phyloP scores from a whole-genome alignment of 441 rosid genomes.

The Lepidium campestre region DNA sequence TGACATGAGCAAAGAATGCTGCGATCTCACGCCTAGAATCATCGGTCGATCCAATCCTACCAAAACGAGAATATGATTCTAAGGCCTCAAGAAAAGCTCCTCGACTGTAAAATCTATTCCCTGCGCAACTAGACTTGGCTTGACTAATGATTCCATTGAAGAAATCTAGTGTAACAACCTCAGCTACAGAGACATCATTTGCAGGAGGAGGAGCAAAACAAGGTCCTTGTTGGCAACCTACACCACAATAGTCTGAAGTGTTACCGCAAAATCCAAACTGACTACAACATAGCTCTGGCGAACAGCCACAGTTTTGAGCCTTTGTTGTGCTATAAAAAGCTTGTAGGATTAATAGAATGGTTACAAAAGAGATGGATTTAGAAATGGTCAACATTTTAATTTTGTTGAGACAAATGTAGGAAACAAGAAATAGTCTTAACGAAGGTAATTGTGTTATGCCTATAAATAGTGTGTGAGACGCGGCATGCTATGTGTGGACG shows the following conservation, averaged over 20 bases:
- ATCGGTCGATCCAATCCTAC: conserved; percentile 38
- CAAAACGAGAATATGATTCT: conserved; percentile 36
- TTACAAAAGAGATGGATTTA: conserved; percentile 8
- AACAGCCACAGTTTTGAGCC: conserved; percentile 33
- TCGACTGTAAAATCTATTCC: conserved; percentile 40
- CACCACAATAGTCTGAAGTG: conserved; percentile 31
- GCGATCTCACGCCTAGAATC: conserved; percentile 54
- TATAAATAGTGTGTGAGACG: neutral
- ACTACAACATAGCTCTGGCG: conserved; percentile 27
- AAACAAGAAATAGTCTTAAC: neutral
- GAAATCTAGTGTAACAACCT: conserved; percentile 38
- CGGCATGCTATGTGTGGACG: conserved; percentile 10
- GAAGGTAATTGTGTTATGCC: neutral
- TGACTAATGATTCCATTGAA: conserved; percentile 38
- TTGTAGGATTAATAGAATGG: conserved; percentile 10
- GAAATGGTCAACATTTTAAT: conserved; percentile 20
- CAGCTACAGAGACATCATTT: conserved; percentile 31
- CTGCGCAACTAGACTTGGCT: conserved; percentile 33
- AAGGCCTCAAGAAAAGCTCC: conserved; percentile 38
- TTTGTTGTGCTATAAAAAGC: neutral
- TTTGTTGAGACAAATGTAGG: neutral
- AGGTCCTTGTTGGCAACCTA: conserved; percentile 35
- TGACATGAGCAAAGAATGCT: conserved; percentile 55
- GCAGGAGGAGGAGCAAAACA: conserved; percentile 29
- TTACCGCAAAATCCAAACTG: conserved; percentile 28